Base-by-base conservation (phyloP, 2,329 filamentous ascomycete genomes). In the Sarocladium brachiariae region DNA sequence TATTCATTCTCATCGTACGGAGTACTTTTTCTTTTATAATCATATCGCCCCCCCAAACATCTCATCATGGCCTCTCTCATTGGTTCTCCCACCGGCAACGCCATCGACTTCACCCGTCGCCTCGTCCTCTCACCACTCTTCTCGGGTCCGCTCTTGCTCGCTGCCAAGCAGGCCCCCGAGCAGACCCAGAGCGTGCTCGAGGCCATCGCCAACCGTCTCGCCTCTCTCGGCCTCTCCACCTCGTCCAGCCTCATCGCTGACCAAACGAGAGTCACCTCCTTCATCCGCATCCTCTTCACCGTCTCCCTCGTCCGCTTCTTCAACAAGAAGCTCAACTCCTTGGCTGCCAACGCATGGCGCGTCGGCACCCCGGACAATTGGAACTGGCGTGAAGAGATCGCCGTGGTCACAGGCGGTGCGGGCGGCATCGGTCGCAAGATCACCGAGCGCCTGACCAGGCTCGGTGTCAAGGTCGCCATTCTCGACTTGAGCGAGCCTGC, bases 371-470 rank as follows among this genome's bases (percentile, higher is more conserved):
- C 39, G 7, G 43, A 33, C 2, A 46, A 47, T 33, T 57, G 63
- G 65, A 10, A 53, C 48, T 57, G 54, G 56, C 33, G 47, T 8
- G 33, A 37, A 5, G 56, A 57, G 55, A 54, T 88, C 35, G 80
- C 84, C 2, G 71, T 88, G 35, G 74, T 89, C n/a, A 89, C 86
- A 0, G 86, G 86, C 13, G 86, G 86, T 8, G 80, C 80, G 41
- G 78, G 80, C 51, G 86, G 86, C 0, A 88, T 89, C 58, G 86
- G 86, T 6, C 76, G 74, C 33, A 69, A 76, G 34, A 72, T 87
- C 3, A 82, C 83, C 2, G 69, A 73, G 51, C 63, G 81, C 49
- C 70, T 90, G 18, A 78, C 76, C 0, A 75, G 78, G 59, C 70
- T 67, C 51, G 78, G 77, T 0, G 71, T 84, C 56, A 83, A 77